Evolutionary conservation across 768 basidiomycete genomes (phyloP), one percentile per base, ranked within the genome.

Genomic region (Gautieria morchelliformis): DNA sequence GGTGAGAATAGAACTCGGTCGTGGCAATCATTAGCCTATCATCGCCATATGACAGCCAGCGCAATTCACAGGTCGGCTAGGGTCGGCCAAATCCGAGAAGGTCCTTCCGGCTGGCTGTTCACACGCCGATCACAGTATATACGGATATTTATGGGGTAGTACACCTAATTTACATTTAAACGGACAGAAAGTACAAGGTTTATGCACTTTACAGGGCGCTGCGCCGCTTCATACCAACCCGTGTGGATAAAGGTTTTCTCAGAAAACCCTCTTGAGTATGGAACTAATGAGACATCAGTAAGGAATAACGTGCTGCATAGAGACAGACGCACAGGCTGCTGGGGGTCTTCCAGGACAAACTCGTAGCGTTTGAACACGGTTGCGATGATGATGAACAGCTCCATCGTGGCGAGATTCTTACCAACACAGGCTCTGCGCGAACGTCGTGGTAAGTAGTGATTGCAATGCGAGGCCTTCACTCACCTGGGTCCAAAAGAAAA

Each of bases 231-330:
- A 93, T 78, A 22, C 89, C 88, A 45, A 93, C 83, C 53, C 67
- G 72, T 65, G 89, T 92, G 19, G 70, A 73, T 32, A 87, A 69
- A 0, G 91, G 91, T 73, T 93, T 94, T 62, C 92, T 75, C 60
- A 94, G 72, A 73, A 95, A 94, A 2, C 93, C 93, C 71, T 95
- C 92, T 15, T 81, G 74, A 1, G 85, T 90, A 39, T 80, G 75
- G 54, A 93, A 71, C 84, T 90, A 63, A 11, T 52, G 44, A 52
- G 40, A 35, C 33, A 33, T 44, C 35, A 33, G 52, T 56, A 49
- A 22, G 62, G 48, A 30, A 59, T 47, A 37, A 22, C n/a, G 7
- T 52, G 42, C 37, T 51, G 59, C 35, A 55, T 63, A 51, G 41
- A 35, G 41, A 35, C 35, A 33, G 14, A 71, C 81, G 58, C 60